phyloP scores from a whole-genome alignment of 169 alveolate species.

The Eimeria maxima region DNA sequence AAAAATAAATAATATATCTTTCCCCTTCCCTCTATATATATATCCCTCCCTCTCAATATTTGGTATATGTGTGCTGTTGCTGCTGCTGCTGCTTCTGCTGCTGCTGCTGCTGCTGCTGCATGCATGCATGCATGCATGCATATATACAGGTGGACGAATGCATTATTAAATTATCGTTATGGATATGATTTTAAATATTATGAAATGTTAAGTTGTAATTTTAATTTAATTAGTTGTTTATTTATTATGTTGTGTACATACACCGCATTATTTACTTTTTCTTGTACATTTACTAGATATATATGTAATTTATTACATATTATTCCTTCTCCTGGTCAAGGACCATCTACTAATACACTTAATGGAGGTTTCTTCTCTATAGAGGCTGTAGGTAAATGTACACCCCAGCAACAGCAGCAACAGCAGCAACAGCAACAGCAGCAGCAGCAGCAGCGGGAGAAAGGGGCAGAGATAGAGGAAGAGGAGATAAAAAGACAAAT shows the following conservation, averaged over 20 bases:
- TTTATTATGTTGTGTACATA: background rate
- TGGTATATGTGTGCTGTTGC: too few species aligned
- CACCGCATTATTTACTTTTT: background rate
- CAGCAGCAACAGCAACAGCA: too few species aligned
- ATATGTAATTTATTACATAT: background rate
- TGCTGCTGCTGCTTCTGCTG: slow-evolving; percentile 4
- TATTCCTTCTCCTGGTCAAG: slow-evolving; percentile 64
- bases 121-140: slow-evolving; percentile 35
- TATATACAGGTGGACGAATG: slow-evolving; percentile 67
- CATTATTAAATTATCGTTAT: slow-evolving; percentile 24
- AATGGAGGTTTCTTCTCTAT: slow-evolving; percentile 33
- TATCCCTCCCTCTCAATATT: too few species aligned
- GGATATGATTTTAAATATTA: slow-evolving; percentile 63
- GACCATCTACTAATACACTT: slow-evolving; percentile 32
- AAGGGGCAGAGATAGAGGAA: too few species aligned
- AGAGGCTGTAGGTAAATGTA: slow-evolving; percentile 24
- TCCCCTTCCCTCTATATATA: background rate
- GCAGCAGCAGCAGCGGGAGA: too few species aligned
- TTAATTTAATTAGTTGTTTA: background rate
- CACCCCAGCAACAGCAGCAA: background rate
- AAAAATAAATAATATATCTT: background rate
- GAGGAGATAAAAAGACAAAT: too few species aligned
- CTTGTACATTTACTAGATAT: background rate
- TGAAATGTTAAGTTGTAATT: slow-evolving; percentile 14
- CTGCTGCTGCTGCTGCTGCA: slow-evolving; percentile 72